Evolutionary conservation across 192 early-diverging fungal genomes (phyloP).

Genomic region (Coemansia sp.): DNA sequence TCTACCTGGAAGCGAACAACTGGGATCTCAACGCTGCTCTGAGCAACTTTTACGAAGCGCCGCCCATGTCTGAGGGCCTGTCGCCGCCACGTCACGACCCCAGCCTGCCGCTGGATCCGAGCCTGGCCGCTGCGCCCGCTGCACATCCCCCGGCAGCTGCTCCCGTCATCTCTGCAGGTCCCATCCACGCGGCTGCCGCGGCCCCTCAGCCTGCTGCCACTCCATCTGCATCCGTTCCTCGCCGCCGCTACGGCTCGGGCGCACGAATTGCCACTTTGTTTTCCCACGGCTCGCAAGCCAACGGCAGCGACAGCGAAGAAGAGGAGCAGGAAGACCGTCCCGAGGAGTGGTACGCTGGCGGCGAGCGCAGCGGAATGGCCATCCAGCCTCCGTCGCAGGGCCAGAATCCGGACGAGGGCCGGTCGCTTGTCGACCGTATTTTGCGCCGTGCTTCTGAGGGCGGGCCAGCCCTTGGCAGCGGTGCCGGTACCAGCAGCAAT

Average conservation of each 20-base stretch:
- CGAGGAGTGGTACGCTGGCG: slow-evolving; percentile 80
- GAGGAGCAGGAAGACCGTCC: slow-evolving; percentile 14
- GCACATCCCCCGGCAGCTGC: slow-evolving; percentile 17
- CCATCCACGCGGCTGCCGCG: slow-evolving; percentile 8
- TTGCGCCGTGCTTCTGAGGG: slow-evolving; percentile 39
- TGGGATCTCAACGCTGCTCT: slow-evolving; percentile 74
- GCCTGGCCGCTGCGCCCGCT: slow-evolving; percentile 9
- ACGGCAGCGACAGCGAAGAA: slow-evolving; percentile 12
- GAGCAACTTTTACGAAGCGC: slow-evolving; percentile 68
- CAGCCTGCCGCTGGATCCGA: slow-evolving; percentile 43
- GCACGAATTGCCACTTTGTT: slow-evolving; percentile 53
- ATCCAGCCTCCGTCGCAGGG: slow-evolving; percentile 17
- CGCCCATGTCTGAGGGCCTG: slow-evolving; percentile 51
- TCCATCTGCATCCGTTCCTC: slow-evolving; percentile 31
- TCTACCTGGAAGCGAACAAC: slow-evolving; percentile 72
- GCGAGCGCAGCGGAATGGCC: slow-evolving; percentile 86
- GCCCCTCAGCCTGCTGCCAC: slow-evolving; percentile 6
- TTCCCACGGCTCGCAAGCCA: slow-evolving; percentile 14
- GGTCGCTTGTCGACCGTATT: slow-evolving; percentile 46
- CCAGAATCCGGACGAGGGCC: slow-evolving; percentile 14
- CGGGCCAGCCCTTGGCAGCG: slow-evolving; percentile 12
- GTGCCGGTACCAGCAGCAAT: neutral
- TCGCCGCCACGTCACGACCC: slow-evolving; percentile 35
- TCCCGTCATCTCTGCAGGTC: slow-evolving; percentile 39
- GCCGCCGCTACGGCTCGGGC: slow-evolving; percentile 43